Conservation (phyloP, 2,329 filamentous ascomycete genomes). For the Ciborinia camelliae region DNA sequence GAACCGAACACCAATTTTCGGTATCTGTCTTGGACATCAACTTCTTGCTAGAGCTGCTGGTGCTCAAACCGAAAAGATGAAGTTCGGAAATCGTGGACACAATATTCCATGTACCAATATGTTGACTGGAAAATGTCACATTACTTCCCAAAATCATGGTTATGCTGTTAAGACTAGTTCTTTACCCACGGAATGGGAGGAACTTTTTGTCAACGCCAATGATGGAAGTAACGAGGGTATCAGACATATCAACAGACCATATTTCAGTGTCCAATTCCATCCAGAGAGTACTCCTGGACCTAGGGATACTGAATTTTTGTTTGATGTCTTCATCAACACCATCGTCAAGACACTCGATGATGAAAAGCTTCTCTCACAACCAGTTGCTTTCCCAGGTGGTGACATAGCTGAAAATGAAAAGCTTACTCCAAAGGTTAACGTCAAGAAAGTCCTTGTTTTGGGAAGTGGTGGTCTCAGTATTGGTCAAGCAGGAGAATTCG, state of each 20-base stretch:
- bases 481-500: conserved; percentile 96
- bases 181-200: conserved; percentile 77
- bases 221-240: conserved; percentile 98
- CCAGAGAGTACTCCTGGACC: conserved; percentile 95
- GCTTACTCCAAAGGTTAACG: conserved; percentile 75
- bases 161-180: conserved; percentile 83
- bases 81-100: conserved; percentile 97
- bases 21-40: conserved; percentile 95
- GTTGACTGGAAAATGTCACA: conserved; percentile 94
- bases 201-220: conserved; percentile 97
- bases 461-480: conserved; percentile 93
- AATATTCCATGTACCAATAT: conserved; percentile 98
- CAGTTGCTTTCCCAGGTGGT: conserved; percentile 85
- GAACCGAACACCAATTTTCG: conserved; percentile 83
- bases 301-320: conserved; percentile 91
- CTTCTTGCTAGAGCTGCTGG: conserved; percentile 85
- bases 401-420: conserved; percentile 74
- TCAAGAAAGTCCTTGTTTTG: conserved; percentile 97
- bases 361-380: conserved; percentile 61
- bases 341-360: conserved; percentile 70
- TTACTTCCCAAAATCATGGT: conserved; percentile 98
- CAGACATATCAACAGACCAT: conserved; percentile 77
- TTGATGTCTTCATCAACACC: conserved; percentile 91
- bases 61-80: conserved; percentile 89
- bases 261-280: conserved; percentile 99